phyloP scores from a whole-genome alignment of 2,329 filamentous ascomycete species.

The Penicillium sp. region DNA sequence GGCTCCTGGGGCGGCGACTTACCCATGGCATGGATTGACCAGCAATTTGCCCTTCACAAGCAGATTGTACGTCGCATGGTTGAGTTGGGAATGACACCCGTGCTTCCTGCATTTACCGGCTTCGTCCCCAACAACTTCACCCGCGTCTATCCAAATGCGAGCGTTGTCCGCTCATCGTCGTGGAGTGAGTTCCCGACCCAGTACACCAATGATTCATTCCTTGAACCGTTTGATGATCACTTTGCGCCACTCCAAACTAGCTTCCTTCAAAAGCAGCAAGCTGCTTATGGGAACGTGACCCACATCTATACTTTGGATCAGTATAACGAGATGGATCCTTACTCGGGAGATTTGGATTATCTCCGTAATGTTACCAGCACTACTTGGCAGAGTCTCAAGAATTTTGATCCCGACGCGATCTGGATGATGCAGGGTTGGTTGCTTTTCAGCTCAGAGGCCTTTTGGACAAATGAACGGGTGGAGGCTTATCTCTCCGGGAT shows the following conservation, averaged over 20 bases:
- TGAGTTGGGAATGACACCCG: constrained; percentile 54
- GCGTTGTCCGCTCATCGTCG: constrained; percentile 44
- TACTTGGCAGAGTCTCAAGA: constrained; percentile 51
- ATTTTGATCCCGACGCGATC: constrained; percentile 48
- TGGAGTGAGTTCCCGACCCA: constrained; percentile 45
- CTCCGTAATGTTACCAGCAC: constrained; percentile 44
- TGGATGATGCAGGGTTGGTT: constrained; percentile 59
- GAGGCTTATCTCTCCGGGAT: constrained; percentile 53
- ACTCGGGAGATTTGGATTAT: constrained; percentile 47
- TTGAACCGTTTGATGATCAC: constrained; percentile 48
- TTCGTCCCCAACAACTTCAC: constrained; percentile 49
- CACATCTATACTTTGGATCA: constrained; percentile 54
- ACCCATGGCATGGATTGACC: constrained; percentile 48
- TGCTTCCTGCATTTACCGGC: constrained; percentile 53
- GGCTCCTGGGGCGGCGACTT: constrained; percentile 50
- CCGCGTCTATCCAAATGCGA: constrained; percentile 45
- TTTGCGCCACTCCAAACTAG: constrained; percentile 47
- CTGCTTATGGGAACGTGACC: constrained; percentile 50
- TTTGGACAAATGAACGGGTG: constrained; percentile 52
- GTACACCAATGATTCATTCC: constrained; percentile 50
- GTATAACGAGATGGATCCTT: constrained; percentile 54
- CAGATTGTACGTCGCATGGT: constrained; percentile 52
- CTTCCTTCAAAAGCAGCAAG: constrained; percentile 49
- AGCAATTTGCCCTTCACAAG: constrained; percentile 51
- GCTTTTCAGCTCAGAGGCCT: constrained; percentile 46